Conservation (phyloP, 129 eudicot species). For the Calendula officinalis region DNA sequence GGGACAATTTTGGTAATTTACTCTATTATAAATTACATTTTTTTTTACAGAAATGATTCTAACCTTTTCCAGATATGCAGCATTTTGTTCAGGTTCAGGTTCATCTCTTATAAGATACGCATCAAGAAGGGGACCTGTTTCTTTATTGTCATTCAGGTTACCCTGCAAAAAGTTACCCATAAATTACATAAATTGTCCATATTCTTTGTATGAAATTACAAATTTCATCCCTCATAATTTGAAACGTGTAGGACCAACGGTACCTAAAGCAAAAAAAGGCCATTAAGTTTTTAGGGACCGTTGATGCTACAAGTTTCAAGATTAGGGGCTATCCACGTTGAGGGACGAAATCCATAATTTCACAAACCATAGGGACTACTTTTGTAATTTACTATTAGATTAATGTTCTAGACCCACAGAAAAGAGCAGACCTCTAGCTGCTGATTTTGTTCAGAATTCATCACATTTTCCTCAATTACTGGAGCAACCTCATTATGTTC, state of each 20-base stretch:
- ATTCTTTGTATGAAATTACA: no score
- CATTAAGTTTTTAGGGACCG: no score
- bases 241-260: no score
- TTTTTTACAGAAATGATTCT: not conserved
- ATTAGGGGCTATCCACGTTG: no score
- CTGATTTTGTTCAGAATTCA: conserved; percentile 24
- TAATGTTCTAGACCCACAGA: conserved; percentile 14
- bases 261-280: no score
- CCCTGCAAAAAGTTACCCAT: conserved; percentile 39
- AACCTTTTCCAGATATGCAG: conserved; percentile 47
- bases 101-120: conserved; percentile 50
- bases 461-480: conserved; percentile 36
- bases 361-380: no score
- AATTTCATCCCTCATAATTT: no score
- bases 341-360: no score
- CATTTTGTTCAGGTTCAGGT: conserved; percentile 39
- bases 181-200: no score
- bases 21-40: not conserved
- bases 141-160: conserved; percentile 31
- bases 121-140: conserved; percentile 68
- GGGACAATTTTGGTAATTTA: no score
- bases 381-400: not conserved
- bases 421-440: conserved; percentile 48
- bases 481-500: conserved; percentile 38
- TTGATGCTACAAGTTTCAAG: no score